Percentiles rank a stretch among this genome's conserved stretches.
Conservation (phyloP, 257 asterid species). For the Ilex asprella region DNA sequence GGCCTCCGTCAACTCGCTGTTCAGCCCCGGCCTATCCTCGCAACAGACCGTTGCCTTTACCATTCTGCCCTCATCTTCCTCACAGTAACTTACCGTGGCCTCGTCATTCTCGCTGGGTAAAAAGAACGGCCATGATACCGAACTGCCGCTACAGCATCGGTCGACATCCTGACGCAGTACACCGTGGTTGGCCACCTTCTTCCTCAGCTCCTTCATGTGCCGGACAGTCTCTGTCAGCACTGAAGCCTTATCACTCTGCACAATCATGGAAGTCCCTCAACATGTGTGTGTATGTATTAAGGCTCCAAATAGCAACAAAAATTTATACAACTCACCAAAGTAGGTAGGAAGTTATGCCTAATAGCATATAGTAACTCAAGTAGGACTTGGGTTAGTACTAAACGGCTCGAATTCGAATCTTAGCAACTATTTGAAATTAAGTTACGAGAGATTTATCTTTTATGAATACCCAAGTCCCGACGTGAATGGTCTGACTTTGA, state of each 20-base stretch:
- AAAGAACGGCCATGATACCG: slow-evolving; percentile 9
- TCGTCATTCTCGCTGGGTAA: slow-evolving; percentile 31
- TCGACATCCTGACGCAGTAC: not conserved
- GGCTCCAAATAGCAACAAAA: no score
- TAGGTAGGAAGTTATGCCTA: no score
- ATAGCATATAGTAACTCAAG: no score
- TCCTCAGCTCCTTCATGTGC: slow-evolving; percentile 22
- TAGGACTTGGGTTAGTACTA: no score
- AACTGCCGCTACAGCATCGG: not conserved
- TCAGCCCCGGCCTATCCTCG: slow-evolving; percentile 28
- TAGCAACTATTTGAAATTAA: no score
- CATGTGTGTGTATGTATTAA: no score
- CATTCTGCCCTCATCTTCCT: not conserved
- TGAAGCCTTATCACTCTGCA: slow-evolving; percentile 33
- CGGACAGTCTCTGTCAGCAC: slow-evolving; percentile 31
- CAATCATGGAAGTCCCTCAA: not conserved
- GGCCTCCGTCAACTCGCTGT: slow-evolving; percentile 19
- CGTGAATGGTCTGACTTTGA: no score
- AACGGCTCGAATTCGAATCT: no score
- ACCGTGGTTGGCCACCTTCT: slow-evolving; percentile 15
- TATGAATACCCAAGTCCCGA: no score
- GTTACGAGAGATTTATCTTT: no score
- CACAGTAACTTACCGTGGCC: slow-evolving; percentile 6
- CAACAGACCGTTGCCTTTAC: slow-evolving; percentile 27
- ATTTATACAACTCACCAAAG: no score